These are phyloP conservation scores for Aspergillus asperescens DNA, from an alignment of 495 filamentous ascomycete species.

Conservation along the genomic window DNA sequence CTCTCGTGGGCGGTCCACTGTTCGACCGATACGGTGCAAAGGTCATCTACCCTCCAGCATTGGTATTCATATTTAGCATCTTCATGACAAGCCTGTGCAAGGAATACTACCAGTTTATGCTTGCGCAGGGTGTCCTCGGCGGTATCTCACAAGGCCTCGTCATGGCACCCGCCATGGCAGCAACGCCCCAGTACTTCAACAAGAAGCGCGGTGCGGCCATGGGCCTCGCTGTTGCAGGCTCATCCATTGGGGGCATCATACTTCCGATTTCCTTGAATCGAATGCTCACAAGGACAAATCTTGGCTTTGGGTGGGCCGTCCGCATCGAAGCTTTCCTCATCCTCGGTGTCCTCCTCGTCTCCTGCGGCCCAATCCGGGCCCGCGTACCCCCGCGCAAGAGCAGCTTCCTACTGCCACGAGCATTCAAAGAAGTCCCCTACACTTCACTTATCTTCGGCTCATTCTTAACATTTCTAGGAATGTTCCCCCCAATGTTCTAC, in stretches of 20 bases:
- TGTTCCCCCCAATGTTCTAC: slow-evolving; percentile 11
- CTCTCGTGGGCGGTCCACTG: slow-evolving; percentile 43
- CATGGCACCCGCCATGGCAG: slow-evolving; percentile 24
- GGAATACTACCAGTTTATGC: slow-evolving; percentile 35
- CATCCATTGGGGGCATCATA: slow-evolving; percentile 32
- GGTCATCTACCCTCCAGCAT: slow-evolving; percentile 13
- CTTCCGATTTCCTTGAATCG: slow-evolving; percentile 21
- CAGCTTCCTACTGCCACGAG: slow-evolving; percentile 35
- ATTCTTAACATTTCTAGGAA: slow-evolving; percentile 9
- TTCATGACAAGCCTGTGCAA: slow-evolving; percentile 44
- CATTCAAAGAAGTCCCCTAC: slow-evolving; percentile 35
- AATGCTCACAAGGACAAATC: slow-evolving; percentile 5
- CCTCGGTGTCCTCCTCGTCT: slow-evolving; percentile 42
- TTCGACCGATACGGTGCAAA: slow-evolving; percentile 46
- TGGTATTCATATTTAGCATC: slow-evolving; percentile 28
- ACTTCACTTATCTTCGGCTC: slow-evolving; percentile 9
- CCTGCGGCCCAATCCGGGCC: slow-evolving; percentile 34
- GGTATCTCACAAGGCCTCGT: slow-evolving; percentile 18
- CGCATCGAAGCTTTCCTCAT: slow-evolving; percentile 55
- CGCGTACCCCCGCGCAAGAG: slow-evolving; percentile 42
- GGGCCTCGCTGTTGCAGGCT: slow-evolving; percentile 32
- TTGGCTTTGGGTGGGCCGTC: slow-evolving; percentile 58
- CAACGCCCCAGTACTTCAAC: slow-evolving; percentile 33
- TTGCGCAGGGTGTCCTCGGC: slow-evolving; percentile 22
- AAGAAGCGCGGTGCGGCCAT: slow-evolving; percentile 31